Conservation (phyloP, 768 basidiomycete genomes). For the Lactifluus subvellereus region DNA sequence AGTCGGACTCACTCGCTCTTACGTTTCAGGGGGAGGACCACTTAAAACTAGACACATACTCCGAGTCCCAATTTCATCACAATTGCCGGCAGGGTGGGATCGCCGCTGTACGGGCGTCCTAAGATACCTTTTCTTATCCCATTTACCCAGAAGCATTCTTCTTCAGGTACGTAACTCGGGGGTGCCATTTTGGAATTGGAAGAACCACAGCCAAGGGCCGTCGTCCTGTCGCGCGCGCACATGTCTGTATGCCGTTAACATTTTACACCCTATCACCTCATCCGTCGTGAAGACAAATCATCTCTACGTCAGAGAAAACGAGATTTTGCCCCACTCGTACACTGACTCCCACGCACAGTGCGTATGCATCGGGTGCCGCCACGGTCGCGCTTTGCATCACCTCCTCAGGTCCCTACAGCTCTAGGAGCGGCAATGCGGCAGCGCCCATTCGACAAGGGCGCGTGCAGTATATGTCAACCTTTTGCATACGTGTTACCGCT, state of each 20-base stretch:
- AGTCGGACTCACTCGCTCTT: neutral
- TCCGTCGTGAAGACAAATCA: neutral
- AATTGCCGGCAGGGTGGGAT: neutral
- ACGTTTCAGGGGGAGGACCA: conserved; percentile 5
- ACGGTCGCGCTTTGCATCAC: neutral
- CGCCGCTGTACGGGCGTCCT: neutral
- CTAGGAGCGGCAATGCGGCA: neutral
- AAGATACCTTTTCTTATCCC: neutral
- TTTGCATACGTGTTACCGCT: neutral
- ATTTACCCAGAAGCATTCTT: neutral
- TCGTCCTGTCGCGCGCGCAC: neutral
- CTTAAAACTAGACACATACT: neutral
- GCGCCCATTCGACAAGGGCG: neutral
- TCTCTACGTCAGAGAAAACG: neutral
- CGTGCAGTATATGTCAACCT: neutral
- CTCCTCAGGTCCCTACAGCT: neutral
- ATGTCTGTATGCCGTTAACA: neutral
- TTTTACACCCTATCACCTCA: neutral
- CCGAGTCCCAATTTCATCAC: neutral
- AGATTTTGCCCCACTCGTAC: neutral
- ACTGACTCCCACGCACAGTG: neutral
- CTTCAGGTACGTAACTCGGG: neutral
- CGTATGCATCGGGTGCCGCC: neutral
- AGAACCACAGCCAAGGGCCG: neutral
- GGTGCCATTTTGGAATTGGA: neutral